phyloP scores from a whole-genome alignment of 1,139 yeast genomes.

The Sugiyamaella sp. region DNA sequence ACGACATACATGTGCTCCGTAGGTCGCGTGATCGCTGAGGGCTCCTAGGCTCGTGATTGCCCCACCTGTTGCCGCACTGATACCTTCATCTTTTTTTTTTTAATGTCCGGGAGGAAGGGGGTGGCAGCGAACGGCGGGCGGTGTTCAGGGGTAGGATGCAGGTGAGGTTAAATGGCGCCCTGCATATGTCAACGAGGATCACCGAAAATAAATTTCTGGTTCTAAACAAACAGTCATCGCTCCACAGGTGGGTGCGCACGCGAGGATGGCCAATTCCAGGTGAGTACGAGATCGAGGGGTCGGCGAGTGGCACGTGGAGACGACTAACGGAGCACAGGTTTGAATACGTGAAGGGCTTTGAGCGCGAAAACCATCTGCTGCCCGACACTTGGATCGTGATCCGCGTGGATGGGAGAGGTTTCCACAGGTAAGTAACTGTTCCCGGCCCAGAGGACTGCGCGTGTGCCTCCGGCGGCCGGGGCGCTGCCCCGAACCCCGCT shows the following conservation, averaged over 20 bases:
- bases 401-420: conserved; percentile 92
- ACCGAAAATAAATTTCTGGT: neutral
- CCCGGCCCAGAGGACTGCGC: too few relatives aligned
- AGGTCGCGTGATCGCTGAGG: too few relatives aligned
- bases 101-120: neutral
- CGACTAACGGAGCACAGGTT: conserved; percentile 61
- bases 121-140: conserved; percentile 7
- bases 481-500: too few relatives aligned
- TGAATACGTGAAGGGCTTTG: conserved; percentile 86
- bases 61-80: too few relatives aligned
- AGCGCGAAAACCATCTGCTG: conserved; percentile 67
- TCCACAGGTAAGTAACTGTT: conserved; percentile 67
- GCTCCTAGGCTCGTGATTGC: too few relatives aligned
- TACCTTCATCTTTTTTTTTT: too few relatives aligned
- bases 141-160: neutral
- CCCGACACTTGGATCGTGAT: conserved; percentile 83
- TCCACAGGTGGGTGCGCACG: too few relatives aligned
- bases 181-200: conserved; percentile 2
- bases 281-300: conserved; percentile 13
- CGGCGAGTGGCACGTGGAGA: neutral
- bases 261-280: conserved; percentile 35
- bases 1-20: too few relatives aligned
- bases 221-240: neutral
- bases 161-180: neutral
- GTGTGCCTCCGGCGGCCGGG: too few relatives aligned